phyloP scores from a whole-genome alignment of 1,284 basidiomycete species.

The Apiotrichum siamense region DNA sequence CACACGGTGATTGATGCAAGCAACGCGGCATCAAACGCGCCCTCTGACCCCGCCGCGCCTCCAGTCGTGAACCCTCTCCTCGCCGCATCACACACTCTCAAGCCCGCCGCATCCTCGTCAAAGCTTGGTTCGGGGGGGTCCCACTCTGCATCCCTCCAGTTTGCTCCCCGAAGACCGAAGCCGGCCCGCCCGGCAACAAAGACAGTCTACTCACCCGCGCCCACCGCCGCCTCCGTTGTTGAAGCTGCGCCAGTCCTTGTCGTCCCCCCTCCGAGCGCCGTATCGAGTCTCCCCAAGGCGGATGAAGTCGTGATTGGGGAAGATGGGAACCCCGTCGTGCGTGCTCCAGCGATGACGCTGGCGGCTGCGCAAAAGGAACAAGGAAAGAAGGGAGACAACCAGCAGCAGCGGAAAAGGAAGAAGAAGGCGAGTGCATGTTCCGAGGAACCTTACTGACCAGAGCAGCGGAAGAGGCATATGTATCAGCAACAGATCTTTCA shows the following conservation, averaged over 20 bases:
- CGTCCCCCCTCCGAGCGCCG: not conserved
- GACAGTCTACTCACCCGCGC: slow-evolving; percentile 10
- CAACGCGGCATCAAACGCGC: not conserved
- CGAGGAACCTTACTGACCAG: not conserved
- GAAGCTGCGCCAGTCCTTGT: slow-evolving; percentile 8
- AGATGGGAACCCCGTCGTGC: not conserved
- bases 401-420: slow-evolving; percentile 31
- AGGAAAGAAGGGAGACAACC: slow-evolving; percentile 18
- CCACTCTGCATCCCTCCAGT: slow-evolving; percentile 38
- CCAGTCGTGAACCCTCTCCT: not conserved
- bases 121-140: slow-evolving; percentile 9
- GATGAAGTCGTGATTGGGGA: not conserved
- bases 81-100: not conserved
- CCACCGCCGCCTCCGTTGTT: not conserved
- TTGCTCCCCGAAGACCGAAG: slow-evolving; percentile 35
- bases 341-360: slow-evolving; percentile 43
- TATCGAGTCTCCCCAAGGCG: not conserved
- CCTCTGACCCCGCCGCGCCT: too few relatives aligned
- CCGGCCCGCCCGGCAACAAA: slow-evolving; percentile 9
- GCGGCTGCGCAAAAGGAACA: slow-evolving; percentile 18
- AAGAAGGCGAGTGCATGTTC: slow-evolving; percentile 20
- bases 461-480: slow-evolving; percentile 4
- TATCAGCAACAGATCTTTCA: slow-evolving; percentile 23
- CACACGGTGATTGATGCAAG: not conserved
- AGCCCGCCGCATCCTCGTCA: not conserved